These are phyloP conservation scores for Kwoniella mangroviensis DNA, from an alignment of 768 basidiomycete genomes.

Conservation along the genomic window DNA sequence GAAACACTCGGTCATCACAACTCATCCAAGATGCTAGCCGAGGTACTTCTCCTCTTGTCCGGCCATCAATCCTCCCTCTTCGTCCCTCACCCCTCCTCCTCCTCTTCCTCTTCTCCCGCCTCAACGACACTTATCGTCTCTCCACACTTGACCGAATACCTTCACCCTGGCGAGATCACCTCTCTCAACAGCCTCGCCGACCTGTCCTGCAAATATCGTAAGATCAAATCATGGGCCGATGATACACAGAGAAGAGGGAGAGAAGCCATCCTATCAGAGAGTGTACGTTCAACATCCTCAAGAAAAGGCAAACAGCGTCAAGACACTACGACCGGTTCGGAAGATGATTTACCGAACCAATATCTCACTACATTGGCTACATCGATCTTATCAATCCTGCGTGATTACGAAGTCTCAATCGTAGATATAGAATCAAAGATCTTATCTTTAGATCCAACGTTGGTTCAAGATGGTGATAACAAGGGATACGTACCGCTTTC, in stretches of 20 bases:
- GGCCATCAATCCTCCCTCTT: conserved; percentile 89
- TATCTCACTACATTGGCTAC: conserved; percentile 80
- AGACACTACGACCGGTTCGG: conserved; percentile 19
- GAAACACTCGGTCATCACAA: neutral
- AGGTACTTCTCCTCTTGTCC: conserved; percentile 80
- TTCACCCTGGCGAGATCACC: conserved; percentile 88
- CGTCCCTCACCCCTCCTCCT: conserved; percentile 58
- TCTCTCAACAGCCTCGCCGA: conserved; percentile 77
- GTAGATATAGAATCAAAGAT: conserved; percentile 53
- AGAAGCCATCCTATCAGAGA: conserved; percentile 26
- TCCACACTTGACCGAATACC: conserved; percentile 69
- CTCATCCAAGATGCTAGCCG: conserved; percentile 72
- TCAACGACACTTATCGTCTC: conserved; percentile 59
- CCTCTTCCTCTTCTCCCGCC: conserved; percentile 41
- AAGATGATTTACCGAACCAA: conserved; percentile 65
- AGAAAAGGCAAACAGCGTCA: conserved; percentile 30
- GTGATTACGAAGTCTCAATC: conserved; percentile 7
- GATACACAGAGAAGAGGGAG: conserved; percentile 27
- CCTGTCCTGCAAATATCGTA: conserved; percentile 75
- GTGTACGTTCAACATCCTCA: neutral
- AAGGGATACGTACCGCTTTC: conserved; percentile 81
- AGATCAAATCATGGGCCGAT: conserved; percentile 67
- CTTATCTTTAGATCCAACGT: conserved; percentile 71
- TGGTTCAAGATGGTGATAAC: conserved; percentile 59
- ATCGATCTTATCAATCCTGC: conserved; percentile 65